A percentile compares a stretch with the other conserved stretches of the same genome.
These are phyloP conservation scores for Stachybotrys chartarum DNA, from an alignment of 2,329 filamentous ascomycete species.

Conservation along the genomic window DNA sequence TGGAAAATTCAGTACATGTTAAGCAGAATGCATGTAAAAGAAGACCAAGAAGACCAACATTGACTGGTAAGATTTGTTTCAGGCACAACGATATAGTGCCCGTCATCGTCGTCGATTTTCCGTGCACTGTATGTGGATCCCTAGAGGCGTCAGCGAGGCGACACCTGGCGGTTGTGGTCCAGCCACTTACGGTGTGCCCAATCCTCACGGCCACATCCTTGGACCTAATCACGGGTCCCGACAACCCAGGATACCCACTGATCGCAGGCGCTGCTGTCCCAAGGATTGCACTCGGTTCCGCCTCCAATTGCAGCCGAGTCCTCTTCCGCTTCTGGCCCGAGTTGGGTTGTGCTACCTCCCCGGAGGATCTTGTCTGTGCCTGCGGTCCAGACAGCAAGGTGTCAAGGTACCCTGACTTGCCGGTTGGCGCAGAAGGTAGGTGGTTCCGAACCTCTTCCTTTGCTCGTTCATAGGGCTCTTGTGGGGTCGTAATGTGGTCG, in stretches of 20 bases:
- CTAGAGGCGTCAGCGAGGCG: slow-evolving; percentile 20
- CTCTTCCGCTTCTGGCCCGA: background rate
- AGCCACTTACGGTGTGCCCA: background rate
- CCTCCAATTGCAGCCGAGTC: background rate
- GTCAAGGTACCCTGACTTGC: background rate
- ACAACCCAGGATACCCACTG: background rate
- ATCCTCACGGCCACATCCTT: background rate
- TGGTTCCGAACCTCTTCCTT: background rate
- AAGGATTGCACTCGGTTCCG: background rate
- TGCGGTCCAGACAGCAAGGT: background rate
- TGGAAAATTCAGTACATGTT: slow-evolving; percentile 9
- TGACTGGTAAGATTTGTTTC: slow-evolving; percentile 79
- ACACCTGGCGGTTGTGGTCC: background rate
- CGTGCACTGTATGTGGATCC: slow-evolving; percentile 39
- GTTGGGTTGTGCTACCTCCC: background rate
- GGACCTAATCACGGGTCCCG: background rate
- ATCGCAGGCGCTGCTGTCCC: background rate
- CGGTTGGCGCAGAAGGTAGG: background rate
- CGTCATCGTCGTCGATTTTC: slow-evolving; percentile 92
- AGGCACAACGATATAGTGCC: slow-evolving; percentile 89
- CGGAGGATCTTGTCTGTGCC: background rate
- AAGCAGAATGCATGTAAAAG: no score
- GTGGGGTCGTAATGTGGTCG: background rate
- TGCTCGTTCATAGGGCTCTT: background rate
- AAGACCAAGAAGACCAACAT: slow-evolving; percentile 67